Evolutionary conservation across 768 basidiomycete species (phyloP).

Genomic region (Arthromyces matolae): DNA sequence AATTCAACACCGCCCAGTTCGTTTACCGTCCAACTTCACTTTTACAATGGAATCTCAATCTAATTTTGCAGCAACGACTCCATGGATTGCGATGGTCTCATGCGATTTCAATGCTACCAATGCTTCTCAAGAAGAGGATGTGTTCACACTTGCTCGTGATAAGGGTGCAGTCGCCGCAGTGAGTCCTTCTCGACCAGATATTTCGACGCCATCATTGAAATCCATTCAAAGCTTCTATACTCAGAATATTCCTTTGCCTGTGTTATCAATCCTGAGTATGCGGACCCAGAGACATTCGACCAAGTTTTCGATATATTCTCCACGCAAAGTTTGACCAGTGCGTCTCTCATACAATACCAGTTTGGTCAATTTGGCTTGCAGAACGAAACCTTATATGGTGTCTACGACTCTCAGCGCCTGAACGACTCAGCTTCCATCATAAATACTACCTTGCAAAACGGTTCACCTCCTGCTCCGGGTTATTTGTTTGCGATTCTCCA

Average conservation of each 20-base stretch:
- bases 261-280: slow-evolving; percentile 70
- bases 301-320: slow-evolving; percentile 76
- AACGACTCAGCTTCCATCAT: slow-evolving; percentile 50
- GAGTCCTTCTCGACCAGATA: slow-evolving; percentile 24
- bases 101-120: slow-evolving; percentile 78
- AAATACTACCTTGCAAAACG: slow-evolving; percentile 35
- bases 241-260: slow-evolving; percentile 71
- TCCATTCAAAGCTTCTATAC: slow-evolving; percentile 65
- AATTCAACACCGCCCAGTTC: slow-evolving; percentile 47
- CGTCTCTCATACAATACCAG: slow-evolving; percentile 54
- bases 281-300: slow-evolving; percentile 58
- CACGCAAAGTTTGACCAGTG: slow-evolving; percentile 57
- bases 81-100: slow-evolving; percentile 88
- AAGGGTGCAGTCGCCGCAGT: slow-evolving; percentile 81
- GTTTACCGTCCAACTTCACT: slow-evolving; percentile 12
- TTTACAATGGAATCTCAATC: neutral
- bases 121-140: slow-evolving; percentile 57
- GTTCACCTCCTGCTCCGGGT: slow-evolving; percentile 43
- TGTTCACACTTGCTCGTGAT: slow-evolving; percentile 78
- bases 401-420: slow-evolving; percentile 59
- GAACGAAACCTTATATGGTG: slow-evolving; percentile 47
- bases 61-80: slow-evolving; percentile 58
- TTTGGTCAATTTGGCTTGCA: slow-evolving; percentile 55
- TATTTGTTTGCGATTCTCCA: slow-evolving; percentile 71
- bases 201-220: neutral